Base-by-base conservation (phyloP, 108 stramenopile genomes). In the Hondaea fermentalgiana region DNA sequence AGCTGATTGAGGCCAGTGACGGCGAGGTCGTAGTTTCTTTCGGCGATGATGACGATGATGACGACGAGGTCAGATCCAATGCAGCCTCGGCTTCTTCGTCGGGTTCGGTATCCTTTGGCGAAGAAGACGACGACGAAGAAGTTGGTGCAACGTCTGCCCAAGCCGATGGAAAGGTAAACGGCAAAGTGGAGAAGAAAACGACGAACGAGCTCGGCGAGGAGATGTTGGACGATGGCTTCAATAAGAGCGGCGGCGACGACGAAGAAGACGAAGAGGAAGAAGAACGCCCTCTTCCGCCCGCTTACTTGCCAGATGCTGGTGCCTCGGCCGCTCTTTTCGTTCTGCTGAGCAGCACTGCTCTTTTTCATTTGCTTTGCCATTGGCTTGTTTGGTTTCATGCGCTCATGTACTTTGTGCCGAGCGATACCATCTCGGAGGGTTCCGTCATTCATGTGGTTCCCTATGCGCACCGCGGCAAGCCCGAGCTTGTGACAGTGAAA, bases 361-460 rank as follows among this genome's bases (percentile, higher is more conserved):
- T 99, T 19, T 90, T 98, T 57, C 88, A 96, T 57, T 91, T 99
- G 58, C 90, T 97, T 93, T 97, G 98, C 91, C 93, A 96, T 89
- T 99, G 98, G 98, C 94, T 92, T 60, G 97, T 98, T n/a, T 91
- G 87, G 57, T 97, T 99, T 90, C 92, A 95, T 69, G 95, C 96
- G 23, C 94, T 95, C 93, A 93, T 98, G 64, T 96, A 97, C 89
- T 98, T 95, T 88, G 88, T 91, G 4, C 93, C 93, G 72, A 90
- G 95, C 0, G 91, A 95, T 47, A 25, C 5, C 35, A 55, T 91
- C 16, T 10, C 17, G 42, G 57, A 87, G n/a, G 92, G 92, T 3
- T 91, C 89, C 53, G 91, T 93, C 88, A 90, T 91, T 2, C 87
- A 57, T 58, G 91, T 91, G 45, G 60, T 47, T n/a, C 93, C 93